These are phyloP conservation scores for Neopestalotiopsis sp. DNA, from an alignment of 2,329 filamentous ascomycete genomes.

Conservation along the genomic window DNA sequence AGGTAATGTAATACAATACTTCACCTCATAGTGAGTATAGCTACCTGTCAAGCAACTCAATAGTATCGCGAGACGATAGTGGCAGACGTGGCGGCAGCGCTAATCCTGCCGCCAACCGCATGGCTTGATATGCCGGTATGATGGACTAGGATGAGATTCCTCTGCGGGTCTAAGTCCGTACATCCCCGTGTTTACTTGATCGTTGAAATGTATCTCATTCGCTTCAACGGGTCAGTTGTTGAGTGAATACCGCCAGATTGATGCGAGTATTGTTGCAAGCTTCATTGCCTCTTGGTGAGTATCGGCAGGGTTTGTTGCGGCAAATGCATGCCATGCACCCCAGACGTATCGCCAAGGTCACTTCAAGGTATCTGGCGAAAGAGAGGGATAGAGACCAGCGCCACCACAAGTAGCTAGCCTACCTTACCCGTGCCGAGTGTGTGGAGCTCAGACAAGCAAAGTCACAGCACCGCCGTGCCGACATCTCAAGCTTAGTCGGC, in stretches of 20 bases:
- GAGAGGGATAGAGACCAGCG: neutral
- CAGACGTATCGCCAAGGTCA: neutral
- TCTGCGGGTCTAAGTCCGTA: neutral
- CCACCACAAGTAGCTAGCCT: neutral
- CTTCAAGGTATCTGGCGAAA: neutral
- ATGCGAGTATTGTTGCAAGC: too few species aligned
- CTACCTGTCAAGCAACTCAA: neutral
- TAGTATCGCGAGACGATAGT: neutral
- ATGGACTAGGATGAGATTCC: neutral
- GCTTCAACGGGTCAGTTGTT: too few species aligned
- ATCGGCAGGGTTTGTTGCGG: neutral
- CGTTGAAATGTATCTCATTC: too few species aligned
- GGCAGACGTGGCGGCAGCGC: neutral
- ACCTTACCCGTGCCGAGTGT: neutral
- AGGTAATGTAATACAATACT: neutral
- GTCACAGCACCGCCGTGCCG: neutral
- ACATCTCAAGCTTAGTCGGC: neutral
- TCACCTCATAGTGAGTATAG: neutral
- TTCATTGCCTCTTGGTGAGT: too few species aligned
- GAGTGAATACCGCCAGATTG: too few species aligned
- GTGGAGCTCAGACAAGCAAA: neutral
- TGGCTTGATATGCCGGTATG: too few species aligned
- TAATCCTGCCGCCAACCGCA: neutral
- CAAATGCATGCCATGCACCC: neutral
- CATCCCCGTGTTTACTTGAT: too few species aligned